Evolutionary conservation across 257 asterid genomes (phyloP), one percentile per base, ranked within the genome.

Genomic region (Scutellaria minor): DNA sequence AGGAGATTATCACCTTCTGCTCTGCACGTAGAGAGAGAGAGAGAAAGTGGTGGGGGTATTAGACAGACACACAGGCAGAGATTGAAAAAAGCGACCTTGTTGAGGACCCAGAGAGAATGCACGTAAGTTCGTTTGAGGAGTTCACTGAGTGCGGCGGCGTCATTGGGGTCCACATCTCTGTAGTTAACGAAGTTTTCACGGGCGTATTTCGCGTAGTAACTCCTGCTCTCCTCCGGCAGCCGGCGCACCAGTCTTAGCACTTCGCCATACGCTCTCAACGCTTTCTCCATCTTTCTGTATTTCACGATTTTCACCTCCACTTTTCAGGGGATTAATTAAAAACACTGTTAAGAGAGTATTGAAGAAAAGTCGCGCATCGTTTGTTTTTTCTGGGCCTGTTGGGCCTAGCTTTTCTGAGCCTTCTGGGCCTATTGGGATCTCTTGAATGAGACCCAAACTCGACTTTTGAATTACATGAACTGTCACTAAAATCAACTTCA

Each of bases 171-270:
- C 71, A 83, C 79, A 8, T 89, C 98, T 66, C 96, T 78, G 84
- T 89, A 93, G 63, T 91, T 93, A 85, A 93, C 98, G 86, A 93
- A 91, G 86, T 93, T 93, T 76, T 93, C 98, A 5, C 98, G 91
- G 51, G 90, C 96, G 84, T 86, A 91, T 80, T 91, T 93, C 57
- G 96, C 90, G 81, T 91, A 91, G 81, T 91, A 93, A 56, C 78
- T 78, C 85, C 96, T 74, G 6, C 89, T 58, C 54, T 93, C 97
- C 79, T 74, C 64, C 7, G 98, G 98, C 22, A 93, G 86, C 51
- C 87, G 94, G 40, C 96, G 90, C 67, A 93, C 89, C 64, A 93
- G 85, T 77, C 98, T 81, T 70, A 93, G 81, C 54, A 93, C 98
- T 77, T 93, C 96, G 9, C 89, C 85, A 58, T 93, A 93, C 7